A percentile compares a stretch with the other conserved stretches of the same genome.
Evolutionary conservation across 2,329 filamentous ascomycete species (phyloP).

Genomic region (Clarireedia paspali): DNA sequence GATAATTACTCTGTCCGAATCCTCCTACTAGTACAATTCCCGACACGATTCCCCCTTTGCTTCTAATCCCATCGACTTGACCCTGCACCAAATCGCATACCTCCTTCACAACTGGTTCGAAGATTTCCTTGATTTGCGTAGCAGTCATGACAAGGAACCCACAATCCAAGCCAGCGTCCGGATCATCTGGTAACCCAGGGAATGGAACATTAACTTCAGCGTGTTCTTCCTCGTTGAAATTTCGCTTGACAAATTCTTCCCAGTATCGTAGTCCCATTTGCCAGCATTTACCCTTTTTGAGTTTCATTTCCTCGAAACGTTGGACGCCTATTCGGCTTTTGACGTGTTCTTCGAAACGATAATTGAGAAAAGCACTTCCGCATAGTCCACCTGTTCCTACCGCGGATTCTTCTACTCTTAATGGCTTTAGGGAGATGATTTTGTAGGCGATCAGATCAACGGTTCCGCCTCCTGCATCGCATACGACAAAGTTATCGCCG

Average conservation of each 20-base stretch:
- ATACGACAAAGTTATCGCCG: conserved; percentile 53
- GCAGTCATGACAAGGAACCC: conserved; percentile 69
- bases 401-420: conserved; percentile 70
- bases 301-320: conserved; percentile 66
- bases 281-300: conserved; percentile 73
- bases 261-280: conserved; percentile 73
- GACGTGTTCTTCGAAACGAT: conserved; percentile 73
- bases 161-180: conserved; percentile 65
- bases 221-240: conserved; percentile 73
- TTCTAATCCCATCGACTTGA: conserved; percentile 55
- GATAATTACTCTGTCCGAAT: conserved; percentile 72
- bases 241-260: conserved; percentile 78
- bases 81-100: conserved; percentile 61
- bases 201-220: conserved; percentile 74
- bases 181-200: conserved; percentile 67
- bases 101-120: conserved; percentile 66
- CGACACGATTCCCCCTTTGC: conserved; percentile 54
- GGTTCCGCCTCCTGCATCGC: conserved; percentile 49
- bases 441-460: conserved; percentile 78
- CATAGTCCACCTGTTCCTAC: conserved; percentile 73
- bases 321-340: conserved; percentile 57
- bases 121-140: conserved; percentile 63
- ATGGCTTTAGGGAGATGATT: conserved; percentile 63
- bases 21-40: conserved; percentile 79
- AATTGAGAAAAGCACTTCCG: conserved; percentile 73